These are phyloP conservation scores for Pythium vanterpoolii DNA, from an alignment of 352 stramenopile species.

Conservation along the genomic window DNA sequence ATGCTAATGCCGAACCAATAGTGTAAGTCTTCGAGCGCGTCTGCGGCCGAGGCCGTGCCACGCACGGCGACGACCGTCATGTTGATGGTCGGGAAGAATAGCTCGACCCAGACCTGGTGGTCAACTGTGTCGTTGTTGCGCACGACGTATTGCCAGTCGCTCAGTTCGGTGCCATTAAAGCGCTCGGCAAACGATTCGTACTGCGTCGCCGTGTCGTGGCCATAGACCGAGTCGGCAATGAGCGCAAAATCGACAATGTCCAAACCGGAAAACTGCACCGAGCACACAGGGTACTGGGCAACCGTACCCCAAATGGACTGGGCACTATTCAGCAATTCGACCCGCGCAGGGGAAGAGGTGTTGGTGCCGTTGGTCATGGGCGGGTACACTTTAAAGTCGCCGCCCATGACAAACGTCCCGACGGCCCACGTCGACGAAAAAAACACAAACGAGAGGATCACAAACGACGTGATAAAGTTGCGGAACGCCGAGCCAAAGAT, in stretches of 20 bases:
- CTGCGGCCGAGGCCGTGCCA: slow-evolving; percentile 75
- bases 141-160: slow-evolving; percentile 71
- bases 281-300: slow-evolving; percentile 79
- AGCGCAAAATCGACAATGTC: slow-evolving; percentile 87
- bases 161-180: slow-evolving; percentile 75
- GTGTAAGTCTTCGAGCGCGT: slow-evolving; percentile 84
- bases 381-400: slow-evolving; percentile 77
- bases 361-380: slow-evolving; percentile 30
- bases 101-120: slow-evolving; percentile 83
- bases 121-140: slow-evolving; percentile 60
- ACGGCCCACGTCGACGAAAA: slow-evolving; percentile 87
- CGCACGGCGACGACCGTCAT: slow-evolving; percentile 84
- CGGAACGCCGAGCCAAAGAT: slow-evolving; percentile 86
- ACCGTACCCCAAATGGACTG: slow-evolving; percentile 52
- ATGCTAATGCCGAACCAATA: slow-evolving; percentile 86
- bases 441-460: slow-evolving; percentile 83
- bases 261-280: slow-evolving; percentile 52
- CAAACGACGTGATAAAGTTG: slow-evolving; percentile 83
- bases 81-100: slow-evolving; percentile 81
- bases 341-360: slow-evolving; percentile 1
- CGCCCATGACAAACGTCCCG: slow-evolving; percentile 82
- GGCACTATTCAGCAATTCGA: slow-evolving; percentile 46
- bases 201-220: slow-evolving; percentile 75
- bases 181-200: slow-evolving; percentile 70
- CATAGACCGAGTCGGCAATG: slow-evolving; percentile 80